phyloP scores from a whole-genome alignment of 768 basidiomycete genomes.

The Tricholoma hemisulphureum region DNA sequence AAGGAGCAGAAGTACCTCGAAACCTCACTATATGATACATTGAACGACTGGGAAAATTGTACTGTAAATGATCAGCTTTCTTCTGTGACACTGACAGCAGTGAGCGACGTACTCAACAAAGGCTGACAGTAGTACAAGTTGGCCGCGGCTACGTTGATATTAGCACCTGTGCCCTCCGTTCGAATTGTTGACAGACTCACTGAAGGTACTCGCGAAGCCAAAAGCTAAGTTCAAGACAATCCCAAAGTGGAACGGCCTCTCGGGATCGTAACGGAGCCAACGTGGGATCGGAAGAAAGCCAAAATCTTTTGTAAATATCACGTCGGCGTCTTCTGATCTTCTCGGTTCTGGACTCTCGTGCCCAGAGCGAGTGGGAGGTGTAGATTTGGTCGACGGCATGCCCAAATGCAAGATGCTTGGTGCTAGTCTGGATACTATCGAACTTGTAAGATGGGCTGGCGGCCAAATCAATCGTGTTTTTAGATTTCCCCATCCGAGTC shows the following conservation, averaged over 20 bases:
- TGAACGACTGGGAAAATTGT: slow-evolving; percentile 38
- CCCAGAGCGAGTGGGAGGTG: background rate
- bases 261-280: slow-evolving; percentile 48
- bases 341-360: background rate
- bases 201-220: slow-evolving; percentile 60
- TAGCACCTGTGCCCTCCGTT: background rate
- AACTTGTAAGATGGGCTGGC: too few species aligned
- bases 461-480: too few species aligned
- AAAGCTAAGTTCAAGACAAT: slow-evolving; percentile 53
- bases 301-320: slow-evolving; percentile 43
- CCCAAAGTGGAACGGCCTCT: slow-evolving; percentile 52
- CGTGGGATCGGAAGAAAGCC: slow-evolving; percentile 62
- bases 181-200: slow-evolving; percentile 23
- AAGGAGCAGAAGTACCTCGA: slow-evolving; percentile 30
- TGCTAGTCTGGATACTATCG: too few species aligned
- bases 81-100: background rate
- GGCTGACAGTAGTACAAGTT: slow-evolving; percentile 87
- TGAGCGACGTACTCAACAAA: slow-evolving; percentile 54
- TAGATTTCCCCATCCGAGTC: too few species aligned
- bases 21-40: slow-evolving; percentile 38
- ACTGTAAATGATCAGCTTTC: slow-evolving; percentile 27
- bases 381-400: background rate
- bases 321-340: background rate
- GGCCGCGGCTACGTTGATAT: slow-evolving; percentile 45
- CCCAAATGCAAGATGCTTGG: too few species aligned